A percentile compares a stretch with the other conserved stretches of the same genome.
phyloP scores from a whole-genome alignment of 257 asterid species.

The Fraxinus quadrangulata region DNA sequence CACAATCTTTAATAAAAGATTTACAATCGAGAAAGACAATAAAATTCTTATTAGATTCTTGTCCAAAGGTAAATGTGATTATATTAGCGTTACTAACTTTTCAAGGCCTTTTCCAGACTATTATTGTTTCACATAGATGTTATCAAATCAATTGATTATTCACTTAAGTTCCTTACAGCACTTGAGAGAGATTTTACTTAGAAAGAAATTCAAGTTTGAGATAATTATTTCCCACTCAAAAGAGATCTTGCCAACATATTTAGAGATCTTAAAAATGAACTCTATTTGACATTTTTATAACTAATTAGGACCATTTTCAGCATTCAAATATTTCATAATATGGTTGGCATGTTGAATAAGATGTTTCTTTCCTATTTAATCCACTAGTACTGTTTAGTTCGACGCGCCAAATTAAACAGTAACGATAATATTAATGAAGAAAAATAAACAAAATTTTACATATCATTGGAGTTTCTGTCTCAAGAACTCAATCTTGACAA shows the following conservation, averaged over 20 bases:
- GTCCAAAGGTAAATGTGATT: not conserved
- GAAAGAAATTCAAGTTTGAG: constrained; percentile 17
- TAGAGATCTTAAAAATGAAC: constrained; percentile 15
- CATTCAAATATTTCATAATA: not conserved
- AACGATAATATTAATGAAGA: no score
- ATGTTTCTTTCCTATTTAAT: no score
- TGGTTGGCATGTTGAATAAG: not conserved
- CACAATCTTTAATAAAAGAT: not conserved
- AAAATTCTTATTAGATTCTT: constrained; percentile 25
- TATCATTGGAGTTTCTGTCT: not conserved
- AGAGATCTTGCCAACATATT: constrained; percentile 35
- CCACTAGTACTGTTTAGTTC: no score
- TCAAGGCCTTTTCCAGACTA: not conserved
- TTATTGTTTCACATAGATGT: not conserved
- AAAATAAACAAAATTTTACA: not conserved
- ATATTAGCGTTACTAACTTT: not conserved
- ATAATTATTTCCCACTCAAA: constrained; percentile 32
- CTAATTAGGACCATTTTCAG: not conserved
- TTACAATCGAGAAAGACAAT: not conserved
- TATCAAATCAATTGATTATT: constrained; percentile 13
- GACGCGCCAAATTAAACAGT: not conserved
- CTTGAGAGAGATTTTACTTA: constrained; percentile 18
- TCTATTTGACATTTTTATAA: constrained; percentile 6
- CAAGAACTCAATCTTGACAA: not conserved
- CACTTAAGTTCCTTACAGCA: constrained; percentile 19